Evolutionary conservation across 805 yeast genomes (phyloP).

Genomic region (Yamadazyma phyllophila): DNA sequence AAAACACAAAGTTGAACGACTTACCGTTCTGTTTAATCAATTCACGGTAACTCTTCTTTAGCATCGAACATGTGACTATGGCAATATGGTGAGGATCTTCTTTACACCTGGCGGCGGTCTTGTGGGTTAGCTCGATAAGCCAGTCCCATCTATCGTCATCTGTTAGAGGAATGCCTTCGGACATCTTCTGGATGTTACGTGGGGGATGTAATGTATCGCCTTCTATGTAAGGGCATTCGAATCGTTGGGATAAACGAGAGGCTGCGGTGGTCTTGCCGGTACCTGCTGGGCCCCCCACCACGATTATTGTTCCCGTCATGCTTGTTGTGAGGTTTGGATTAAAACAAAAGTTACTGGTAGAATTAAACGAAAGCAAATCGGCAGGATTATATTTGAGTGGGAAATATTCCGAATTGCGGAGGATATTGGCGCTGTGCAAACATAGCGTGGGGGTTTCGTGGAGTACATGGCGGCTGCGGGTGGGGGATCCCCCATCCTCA

Average conservation of each 20-base stretch:
- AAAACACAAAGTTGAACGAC: constrained; percentile 46
- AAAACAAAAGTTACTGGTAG: not conserved
- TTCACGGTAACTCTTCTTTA: constrained; percentile 73
- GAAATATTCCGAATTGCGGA: constrained; percentile 9
- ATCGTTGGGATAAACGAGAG: constrained; percentile 41
- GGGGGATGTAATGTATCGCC: constrained; percentile 82
- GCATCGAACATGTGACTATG: constrained; percentile 81
- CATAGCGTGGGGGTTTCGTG: constrained; percentile 8
- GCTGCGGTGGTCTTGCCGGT: constrained; percentile 90
- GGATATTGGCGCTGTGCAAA: not conserved
- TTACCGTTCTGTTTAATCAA: constrained; percentile 43
- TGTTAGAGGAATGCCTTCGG: constrained; percentile 70
- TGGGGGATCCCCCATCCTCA: constrained; percentile 1
- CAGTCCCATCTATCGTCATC: constrained; percentile 95
- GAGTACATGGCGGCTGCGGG: not conserved
- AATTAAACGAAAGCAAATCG: not conserved
- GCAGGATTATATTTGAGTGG: not conserved
- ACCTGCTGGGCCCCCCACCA: constrained; percentile 95
- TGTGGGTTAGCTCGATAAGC: constrained; percentile 54
- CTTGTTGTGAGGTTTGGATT: not conserved
- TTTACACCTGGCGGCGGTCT: constrained; percentile 39
- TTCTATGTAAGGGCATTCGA: constrained; percentile 64
- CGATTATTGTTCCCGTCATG: constrained; percentile 36
- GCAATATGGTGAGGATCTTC: constrained; percentile 25
- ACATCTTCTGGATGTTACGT: constrained; percentile 78